Evolutionary conservation across 768 basidiomycete species (phyloP), one percentile per base, ranked within the genome.

Genomic region (Psilocybe cyanescens): DNA sequence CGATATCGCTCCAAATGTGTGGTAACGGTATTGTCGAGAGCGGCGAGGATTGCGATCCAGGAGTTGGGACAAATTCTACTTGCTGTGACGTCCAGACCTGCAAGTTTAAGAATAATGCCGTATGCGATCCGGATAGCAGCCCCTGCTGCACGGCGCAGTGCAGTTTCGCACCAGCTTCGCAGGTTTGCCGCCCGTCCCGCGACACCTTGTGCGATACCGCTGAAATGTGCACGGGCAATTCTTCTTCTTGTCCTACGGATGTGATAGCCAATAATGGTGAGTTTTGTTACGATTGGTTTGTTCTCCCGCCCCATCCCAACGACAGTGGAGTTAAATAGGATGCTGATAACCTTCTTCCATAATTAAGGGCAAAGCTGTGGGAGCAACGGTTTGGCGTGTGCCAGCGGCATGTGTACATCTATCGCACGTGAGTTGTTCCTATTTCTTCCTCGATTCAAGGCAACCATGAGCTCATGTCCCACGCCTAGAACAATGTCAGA

Each of bases 11-110:
- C 17, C 81, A 90, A 66, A 89, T 88, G 87, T 91, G 89, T 68
- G 90, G 91, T 29, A 93, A 94, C 73, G 92, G 92, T 53, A 92
- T 94, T 62, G 86, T 92, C 55, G 91, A 92, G 70, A 72, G 67
- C 0, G 94, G 92, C 31, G 94, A 97, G 76, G 90, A 95, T 41
- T 95, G 94, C 71, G 94, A 97, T 74, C 93, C 94, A 0, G 91
- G 91, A 31, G 67, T 71, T 37, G 88, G 85, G 56, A 70, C 79
- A 9, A 76, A 78, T 46, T 86, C 86, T 4, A 74, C 81, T 2
- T 95, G 94, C 76, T 95, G 94, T 78, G 86, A 95, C 73, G 65
- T 84, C 3, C 67, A 76, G 19, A 89, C 88, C 8, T 94, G 91
- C 80, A 91, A 91, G 75, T 92, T 94, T 80, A 83, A 70, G 51